phyloP scores from a whole-genome alignment of 805 yeast genomes.

The Cyberlindnera euphorbiiphila region DNA sequence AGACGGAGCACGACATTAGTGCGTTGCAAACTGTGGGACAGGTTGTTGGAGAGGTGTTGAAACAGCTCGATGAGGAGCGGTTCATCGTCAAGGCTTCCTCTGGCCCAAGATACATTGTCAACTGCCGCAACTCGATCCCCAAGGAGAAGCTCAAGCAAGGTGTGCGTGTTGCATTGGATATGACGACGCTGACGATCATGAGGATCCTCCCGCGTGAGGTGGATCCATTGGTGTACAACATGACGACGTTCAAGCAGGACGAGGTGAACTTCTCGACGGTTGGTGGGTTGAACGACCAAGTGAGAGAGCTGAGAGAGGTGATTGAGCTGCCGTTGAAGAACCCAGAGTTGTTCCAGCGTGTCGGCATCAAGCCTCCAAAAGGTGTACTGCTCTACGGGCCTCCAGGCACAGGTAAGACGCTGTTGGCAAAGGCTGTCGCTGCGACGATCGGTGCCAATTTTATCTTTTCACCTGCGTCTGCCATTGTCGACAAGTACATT shows the following conservation, averaged over 20 bases:
- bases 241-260: conserved; percentile 98
- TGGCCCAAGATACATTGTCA: conserved; percentile 97
- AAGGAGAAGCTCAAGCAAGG: conserved; percentile 84
- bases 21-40: conserved; percentile 97
- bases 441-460: conserved; percentile 98
- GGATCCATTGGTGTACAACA: conserved; percentile 95
- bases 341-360: conserved; percentile 92
- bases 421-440: conserved; percentile 95
- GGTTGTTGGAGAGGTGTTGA: conserved; percentile 93
- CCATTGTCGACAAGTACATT: conserved; percentile 95
- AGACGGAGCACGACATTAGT: conserved; percentile 95
- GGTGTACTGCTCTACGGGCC: conserved; percentile 97
- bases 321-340: conserved; percentile 95
- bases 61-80: conserved; percentile 90
- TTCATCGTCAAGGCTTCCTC: conserved; percentile 94
- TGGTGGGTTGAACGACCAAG: conserved; percentile 95
- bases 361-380: conserved; percentile 98
- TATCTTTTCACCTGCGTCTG: conserved; percentile 97
- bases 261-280: conserved; percentile 91
- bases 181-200: conserved; percentile 97
- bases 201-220: conserved; percentile 96
- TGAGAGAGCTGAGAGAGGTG: conserved; percentile 94
- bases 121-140: conserved; percentile 90
- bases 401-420: conserved; percentile 97
- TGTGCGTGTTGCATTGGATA: conserved; percentile 92